Evolutionary conservation across 2,329 filamentous ascomycete genomes (phyloP), one percentile per base, ranked within the genome.

Genomic region (Pseudopithomyces chartarum): DNA sequence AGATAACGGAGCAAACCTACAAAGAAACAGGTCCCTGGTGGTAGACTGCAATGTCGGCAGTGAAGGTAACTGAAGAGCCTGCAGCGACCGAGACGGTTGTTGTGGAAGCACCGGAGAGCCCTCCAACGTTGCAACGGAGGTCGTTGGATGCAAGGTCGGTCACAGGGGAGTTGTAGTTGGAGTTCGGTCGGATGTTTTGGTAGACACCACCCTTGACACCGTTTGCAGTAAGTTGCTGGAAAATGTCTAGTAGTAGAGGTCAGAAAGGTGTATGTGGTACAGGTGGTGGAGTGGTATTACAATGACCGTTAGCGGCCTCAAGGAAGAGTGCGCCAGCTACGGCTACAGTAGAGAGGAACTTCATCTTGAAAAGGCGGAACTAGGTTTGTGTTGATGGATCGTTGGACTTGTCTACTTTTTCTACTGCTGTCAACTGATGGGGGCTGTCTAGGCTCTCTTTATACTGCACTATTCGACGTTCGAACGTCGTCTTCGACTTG

Each of bases 11-110:
- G n/a, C 40, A 19, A 11, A 47, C 55, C 5, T 57, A 57, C 55
- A 76, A 75, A 6, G 71, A 45, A n/a, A 74, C 68, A 13, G 73
- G 73, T n/a, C 74, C 74, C 51, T 76, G 74, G 57, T 77, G 75
- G 59, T 77, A 77, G 12, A 77, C 73, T 2, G 72, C 71, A 19
- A 63, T 61, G 48, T 77, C 74, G 6, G 73, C 69, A 3, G 69
- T 73, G 61, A 75, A 76, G 0, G 69, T 69, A 20, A 77, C 64
- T 3, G 59, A 62, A 10, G 66, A 70, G n/a, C 75, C 75, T 32
- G 75, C 73, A 54, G 71, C 68, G 1, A 75, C 72, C 0, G 70
- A 63, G 17, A 76, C 73, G 6, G 70, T 74, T 43, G 65, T 65
- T 2, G 73, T 76, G 13, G 60, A 64, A 29, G 60, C 64, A 20